Base-by-base conservation (phyloP, 2,329 filamentous ascomycete species). In the Coleophoma crateriformis region DNA sequence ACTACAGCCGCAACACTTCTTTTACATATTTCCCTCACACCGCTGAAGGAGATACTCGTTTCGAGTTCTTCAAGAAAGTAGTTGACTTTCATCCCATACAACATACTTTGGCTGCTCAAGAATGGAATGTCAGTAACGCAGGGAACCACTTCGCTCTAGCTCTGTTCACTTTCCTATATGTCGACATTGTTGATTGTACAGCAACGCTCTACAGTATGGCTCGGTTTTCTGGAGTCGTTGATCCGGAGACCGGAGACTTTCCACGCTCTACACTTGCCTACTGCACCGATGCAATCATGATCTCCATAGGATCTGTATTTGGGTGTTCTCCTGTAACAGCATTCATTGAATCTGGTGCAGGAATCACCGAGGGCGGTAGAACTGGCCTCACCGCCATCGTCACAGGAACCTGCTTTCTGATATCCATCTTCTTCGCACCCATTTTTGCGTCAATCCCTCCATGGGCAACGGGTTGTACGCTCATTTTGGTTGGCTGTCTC, bases 201-300 rank as follows among this genome's bases (percentile, higher is more conserved):
- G 87, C 85, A 39, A 90, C 86, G 0, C 70, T 90, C 35, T 90
- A 89, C 68, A 87, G 85, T n/a, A 90, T 90, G 86, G 87, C 86
- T 1, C 82, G 84, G 19, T 89, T 89, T 68, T 84, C 80, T 53
- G 81, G 82, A 27, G 77, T 79, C 41, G 80, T 87, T 57, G 76
- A 84, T 61, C 68, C 77, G 57, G 74, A 79, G 42, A 81, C 85
- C 2, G 82, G 84, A n/a, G 89, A 95, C 64, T 96, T 96, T 54
- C 88, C 91, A 47, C 84, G 89, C 38, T 91, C 87, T 2, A 89
- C 90, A 1, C 70, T 92, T 33, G 90, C 90, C 1, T 90, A 89
- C 65, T 85, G 79, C 58, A 81, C 79, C 3, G 86, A 90, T 56
- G 85, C 86, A 1, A 67, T 83, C 13, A 84, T 82, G 52, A 88